A percentile compares a stretch with the other conserved stretches of the same genome.
phyloP scores from a whole-genome alignment of 176 grass and related monocot species.

The Tillandsia leiboldiana region DNA sequence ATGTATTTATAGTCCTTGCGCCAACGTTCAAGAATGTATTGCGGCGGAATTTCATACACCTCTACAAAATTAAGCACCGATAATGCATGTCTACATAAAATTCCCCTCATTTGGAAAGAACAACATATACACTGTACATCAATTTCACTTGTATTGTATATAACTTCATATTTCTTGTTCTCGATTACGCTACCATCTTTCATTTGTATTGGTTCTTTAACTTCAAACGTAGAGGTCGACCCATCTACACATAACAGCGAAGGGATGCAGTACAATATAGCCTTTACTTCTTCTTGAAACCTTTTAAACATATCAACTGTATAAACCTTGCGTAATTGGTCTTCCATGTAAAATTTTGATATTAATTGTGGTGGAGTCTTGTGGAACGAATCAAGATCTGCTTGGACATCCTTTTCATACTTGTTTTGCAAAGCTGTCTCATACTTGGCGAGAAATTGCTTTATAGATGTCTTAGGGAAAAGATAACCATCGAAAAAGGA shows the following conservation, averaged over 20 bases:
- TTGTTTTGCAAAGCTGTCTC: slow-evolving; percentile 17
- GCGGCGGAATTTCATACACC: slow-evolving; percentile 5
- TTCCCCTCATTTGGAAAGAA: slow-evolving; percentile 6
- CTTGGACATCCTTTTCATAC: slow-evolving; percentile 23
- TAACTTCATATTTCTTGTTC: slow-evolving; percentile 18
- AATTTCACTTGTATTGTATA: background rate
- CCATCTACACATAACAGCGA: slow-evolving; percentile 15
- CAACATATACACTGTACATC: slow-evolving; percentile 1
- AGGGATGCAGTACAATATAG: slow-evolving; percentile 23
- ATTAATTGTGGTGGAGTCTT: slow-evolving; percentile 17
- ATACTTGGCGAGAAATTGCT: slow-evolving; percentile 24
- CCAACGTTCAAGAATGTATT: slow-evolving; percentile 7
- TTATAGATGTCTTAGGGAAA: slow-evolving; percentile 25
- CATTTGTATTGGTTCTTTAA: slow-evolving; percentile 15
- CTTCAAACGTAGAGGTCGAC: slow-evolving; percentile 3
- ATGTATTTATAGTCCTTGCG: slow-evolving; percentile 6
- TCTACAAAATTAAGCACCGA: slow-evolving; percentile 11
- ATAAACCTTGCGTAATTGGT: slow-evolving; percentile 21
- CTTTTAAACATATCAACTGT: slow-evolving; percentile 24
- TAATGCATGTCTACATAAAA: slow-evolving; percentile 13
- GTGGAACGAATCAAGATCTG: slow-evolving; percentile 18
- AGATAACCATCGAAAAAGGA: slow-evolving; percentile 19
- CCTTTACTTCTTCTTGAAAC: slow-evolving; percentile 26
- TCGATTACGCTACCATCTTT: slow-evolving; percentile 21
- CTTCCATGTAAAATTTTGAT: slow-evolving; percentile 34